phyloP scores from a whole-genome alignment of 73 alveolate species.

The Diophrys sp. region DNA sequence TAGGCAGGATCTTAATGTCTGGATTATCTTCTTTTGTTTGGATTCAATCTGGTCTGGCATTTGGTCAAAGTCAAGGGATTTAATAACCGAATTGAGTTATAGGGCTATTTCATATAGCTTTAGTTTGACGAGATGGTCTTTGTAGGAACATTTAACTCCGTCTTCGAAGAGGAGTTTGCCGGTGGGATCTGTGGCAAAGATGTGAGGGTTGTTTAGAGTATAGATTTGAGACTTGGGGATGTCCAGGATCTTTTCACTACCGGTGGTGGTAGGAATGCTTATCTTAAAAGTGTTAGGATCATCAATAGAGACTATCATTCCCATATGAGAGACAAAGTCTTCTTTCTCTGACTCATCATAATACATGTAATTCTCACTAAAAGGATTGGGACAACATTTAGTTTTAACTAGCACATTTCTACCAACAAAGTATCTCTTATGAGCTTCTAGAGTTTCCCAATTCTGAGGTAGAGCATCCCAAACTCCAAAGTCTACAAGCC shows the following conservation, averaged over 20 bases:
- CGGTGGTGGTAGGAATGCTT: neutral
- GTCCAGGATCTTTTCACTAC: neutral
- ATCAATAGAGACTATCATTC: neutral
- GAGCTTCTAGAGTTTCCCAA: neutral
- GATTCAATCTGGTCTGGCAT: neutral
- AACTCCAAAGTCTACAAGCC: slow-evolving; percentile 1
- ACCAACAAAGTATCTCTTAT: slow-evolving; percentile 1
- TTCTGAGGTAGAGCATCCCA: neutral
- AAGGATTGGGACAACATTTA: neutral
- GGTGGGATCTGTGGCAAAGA: neutral
- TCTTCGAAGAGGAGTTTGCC: slow-evolving; percentile 21
- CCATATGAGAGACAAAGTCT: neutral
- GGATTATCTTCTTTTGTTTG: neutral
- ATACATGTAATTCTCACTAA: neutral
- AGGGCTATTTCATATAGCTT: slow-evolving; percentile 1
- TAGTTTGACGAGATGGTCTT: neutral
- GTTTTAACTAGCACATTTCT: slow-evolving; percentile 3
- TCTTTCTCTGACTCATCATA: neutral
- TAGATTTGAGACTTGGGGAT: neutral
- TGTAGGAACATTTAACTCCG: slow-evolving; percentile 11
- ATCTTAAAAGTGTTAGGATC: neutral
- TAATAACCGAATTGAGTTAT: neutral
- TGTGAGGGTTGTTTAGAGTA: slow-evolving; percentile 7
- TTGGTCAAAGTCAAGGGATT: neutral
- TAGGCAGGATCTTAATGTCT: neutral